A percentile compares a stretch with the other conserved stretches of the same genome.
Conservation (phyloP, 805 yeast species). For the Tetrapisispora taiwanensis region DNA sequence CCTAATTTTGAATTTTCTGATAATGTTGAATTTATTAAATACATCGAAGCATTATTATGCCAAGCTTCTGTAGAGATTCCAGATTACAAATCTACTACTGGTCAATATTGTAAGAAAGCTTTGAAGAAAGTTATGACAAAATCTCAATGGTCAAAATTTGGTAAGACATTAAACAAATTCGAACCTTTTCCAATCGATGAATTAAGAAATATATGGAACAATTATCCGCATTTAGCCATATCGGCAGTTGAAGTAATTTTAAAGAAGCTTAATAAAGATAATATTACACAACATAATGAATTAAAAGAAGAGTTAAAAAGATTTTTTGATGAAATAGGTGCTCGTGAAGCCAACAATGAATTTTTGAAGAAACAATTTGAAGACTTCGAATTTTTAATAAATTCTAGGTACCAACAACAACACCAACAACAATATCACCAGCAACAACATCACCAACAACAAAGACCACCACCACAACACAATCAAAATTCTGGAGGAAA, state of each 20-base stretch:
- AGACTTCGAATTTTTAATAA: conserved; percentile 25
- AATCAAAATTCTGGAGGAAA: conserved; percentile 29
- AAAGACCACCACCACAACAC: conserved; percentile 19
- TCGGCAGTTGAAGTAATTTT: conserved; percentile 14
- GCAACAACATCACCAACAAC: conserved; percentile 31
- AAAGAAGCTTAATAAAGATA: conserved; percentile 2
- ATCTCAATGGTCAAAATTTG: conserved; percentile 10
- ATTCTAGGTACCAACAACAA: conserved; percentile 33
- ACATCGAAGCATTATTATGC: conserved; percentile 16
- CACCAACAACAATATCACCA: conserved; percentile 38
- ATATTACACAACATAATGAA: not conserved
- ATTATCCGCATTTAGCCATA: conserved; percentile 22
- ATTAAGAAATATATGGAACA: conserved; percentile 19
- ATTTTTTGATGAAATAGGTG: conserved; percentile 16
- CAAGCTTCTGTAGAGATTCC: conserved; percentile 11
- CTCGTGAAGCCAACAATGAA: conserved; percentile 11
- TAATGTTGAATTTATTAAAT: conserved; percentile 14
- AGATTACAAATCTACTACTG: conserved; percentile 3
- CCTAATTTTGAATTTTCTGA: conserved; percentile 5
- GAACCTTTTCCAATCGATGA: conserved; percentile 13
- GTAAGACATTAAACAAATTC: conserved; percentile 4
- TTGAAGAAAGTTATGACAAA: conserved; percentile 11
- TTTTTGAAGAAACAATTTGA: conserved; percentile 25
- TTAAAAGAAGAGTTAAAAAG: conserved; percentile 12
- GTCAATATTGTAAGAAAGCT: conserved; percentile 15